phyloP scores from a whole-genome alignment of 129 eudicot species.

The Artemisia annua region DNA sequence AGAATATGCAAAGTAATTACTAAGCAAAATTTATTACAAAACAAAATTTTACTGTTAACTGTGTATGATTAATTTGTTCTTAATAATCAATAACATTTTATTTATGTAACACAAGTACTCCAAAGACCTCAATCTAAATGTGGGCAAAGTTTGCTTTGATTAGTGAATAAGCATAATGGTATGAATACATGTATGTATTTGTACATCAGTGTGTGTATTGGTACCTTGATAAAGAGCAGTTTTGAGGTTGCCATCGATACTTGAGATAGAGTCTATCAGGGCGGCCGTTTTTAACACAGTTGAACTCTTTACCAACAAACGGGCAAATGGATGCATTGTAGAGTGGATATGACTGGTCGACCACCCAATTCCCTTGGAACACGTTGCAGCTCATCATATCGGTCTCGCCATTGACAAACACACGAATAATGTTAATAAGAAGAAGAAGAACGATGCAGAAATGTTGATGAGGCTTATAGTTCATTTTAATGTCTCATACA shows the following conservation, averaged over 20 bases:
- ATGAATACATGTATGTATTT: neutral
- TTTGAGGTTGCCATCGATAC: slow-evolving; percentile 74
- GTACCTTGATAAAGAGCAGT: slow-evolving; percentile 69
- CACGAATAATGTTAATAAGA: neutral
- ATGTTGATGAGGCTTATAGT: slow-evolving; percentile 19
- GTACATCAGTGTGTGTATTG: neutral
- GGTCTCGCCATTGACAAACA: slow-evolving; percentile 17
- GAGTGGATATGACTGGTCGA: slow-evolving; percentile 41
- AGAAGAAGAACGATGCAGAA: slow-evolving; percentile 15
- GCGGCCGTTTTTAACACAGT: slow-evolving; percentile 59
- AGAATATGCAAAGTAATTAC: too few species aligned
- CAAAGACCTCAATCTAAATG: neutral
- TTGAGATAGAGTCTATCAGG: slow-evolving; percentile 67
- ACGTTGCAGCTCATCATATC: slow-evolving; percentile 18
- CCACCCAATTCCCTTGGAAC: slow-evolving; percentile 46
- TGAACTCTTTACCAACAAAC: slow-evolving; percentile 56
- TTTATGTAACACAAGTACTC: neutral
- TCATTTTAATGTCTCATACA: slow-evolving; percentile 28
- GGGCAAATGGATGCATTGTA: slow-evolving; percentile 48
- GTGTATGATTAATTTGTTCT: neutral
- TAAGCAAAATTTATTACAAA: too few species aligned
- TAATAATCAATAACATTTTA: neutral
- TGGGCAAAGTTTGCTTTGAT: neutral
- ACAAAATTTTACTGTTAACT: neutral
- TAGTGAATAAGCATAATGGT: slow-evolving; percentile 10